These are phyloP conservation scores for Carex kokanica DNA, from an alignment of 176 grass and related monocot species.

Conservation along the genomic window DNA sequence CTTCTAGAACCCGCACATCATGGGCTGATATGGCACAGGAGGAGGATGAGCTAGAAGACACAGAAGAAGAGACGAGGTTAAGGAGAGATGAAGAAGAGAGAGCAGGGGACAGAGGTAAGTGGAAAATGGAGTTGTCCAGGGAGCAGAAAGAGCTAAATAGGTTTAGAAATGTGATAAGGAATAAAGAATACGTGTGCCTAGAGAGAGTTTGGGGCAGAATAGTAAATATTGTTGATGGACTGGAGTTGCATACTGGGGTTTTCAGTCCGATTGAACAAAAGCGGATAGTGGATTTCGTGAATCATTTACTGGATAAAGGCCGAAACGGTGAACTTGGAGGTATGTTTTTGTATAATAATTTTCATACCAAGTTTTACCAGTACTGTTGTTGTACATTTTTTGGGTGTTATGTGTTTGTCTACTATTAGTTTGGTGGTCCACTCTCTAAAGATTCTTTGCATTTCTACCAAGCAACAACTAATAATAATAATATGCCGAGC, in stretches of 20 bases:
- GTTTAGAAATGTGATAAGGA: slow-evolving; percentile 39
- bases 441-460: background rate
- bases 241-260: slow-evolving; percentile 44
- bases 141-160: slow-evolving; percentile 38
- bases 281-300: slow-evolving; percentile 38
- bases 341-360: slow-evolving; percentile 14
- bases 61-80: slow-evolving; percentile 6
- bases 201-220: slow-evolving; percentile 38
- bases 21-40: slow-evolving; percentile 28
- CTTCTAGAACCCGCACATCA: background rate
- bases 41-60: slow-evolving; percentile 18
- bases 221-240: slow-evolving; percentile 37
- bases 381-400: background rate
- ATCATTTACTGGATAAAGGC: slow-evolving; percentile 43
- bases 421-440: background rate
- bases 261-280: slow-evolving; percentile 48
- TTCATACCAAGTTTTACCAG: background rate
- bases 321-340: slow-evolving; percentile 38
- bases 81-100: slow-evolving; percentile 6
- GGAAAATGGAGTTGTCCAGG: slow-evolving; percentile 36
- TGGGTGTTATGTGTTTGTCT: background rate
- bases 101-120: slow-evolving; percentile 5
- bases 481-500: background rate
- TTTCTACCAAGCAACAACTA: background rate
- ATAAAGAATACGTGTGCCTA: slow-evolving; percentile 39